Conservation (phyloP, 225 moss, liverwort and hornwort species). For the Takakia lepidozioides region DNA sequence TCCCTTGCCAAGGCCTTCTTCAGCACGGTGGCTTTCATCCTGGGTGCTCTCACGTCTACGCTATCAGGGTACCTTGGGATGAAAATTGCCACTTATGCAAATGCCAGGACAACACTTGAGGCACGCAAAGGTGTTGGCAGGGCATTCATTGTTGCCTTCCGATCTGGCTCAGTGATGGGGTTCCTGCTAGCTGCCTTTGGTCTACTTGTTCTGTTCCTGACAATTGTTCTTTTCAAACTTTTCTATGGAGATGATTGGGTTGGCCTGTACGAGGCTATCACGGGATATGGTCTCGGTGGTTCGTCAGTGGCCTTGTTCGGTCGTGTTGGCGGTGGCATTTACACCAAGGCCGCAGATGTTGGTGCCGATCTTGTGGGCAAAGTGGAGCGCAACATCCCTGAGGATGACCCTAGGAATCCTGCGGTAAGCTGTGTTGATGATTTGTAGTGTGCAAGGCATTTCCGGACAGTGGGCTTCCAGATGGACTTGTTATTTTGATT, state of each 20-base stretch:
- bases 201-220: conserved; percentile 56
- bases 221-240: conserved; percentile 69
- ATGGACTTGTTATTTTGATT: neutral
- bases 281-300: conserved; percentile 48
- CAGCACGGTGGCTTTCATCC: conserved; percentile 68
- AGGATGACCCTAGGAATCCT: conserved; percentile 50
- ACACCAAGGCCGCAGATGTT: conserved; percentile 51
- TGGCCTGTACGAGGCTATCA: conserved; percentile 69
- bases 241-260: conserved; percentile 77
- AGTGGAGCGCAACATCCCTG: conserved; percentile 34
- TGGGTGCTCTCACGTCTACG: conserved; percentile 68
- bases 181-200: conserved; percentile 67
- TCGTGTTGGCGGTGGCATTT: conserved; percentile 49
- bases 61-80: conserved; percentile 82
- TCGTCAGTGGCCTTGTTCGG: conserved; percentile 44
- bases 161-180: conserved; percentile 85
- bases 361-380: conserved; percentile 53
- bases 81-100: conserved; percentile 87
- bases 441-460: too few species aligned
- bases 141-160: conserved; percentile 77
- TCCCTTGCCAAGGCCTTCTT: conserved; percentile 57
- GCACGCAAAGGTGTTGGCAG: conserved; percentile 60
- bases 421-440: conserved; percentile 13
- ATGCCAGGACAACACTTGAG: conserved; percentile 83
- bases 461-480: too few species aligned